Evolutionary conservation across 1,139 yeast species (phyloP).

Genomic region (Candida frijolesensis): DNA sequence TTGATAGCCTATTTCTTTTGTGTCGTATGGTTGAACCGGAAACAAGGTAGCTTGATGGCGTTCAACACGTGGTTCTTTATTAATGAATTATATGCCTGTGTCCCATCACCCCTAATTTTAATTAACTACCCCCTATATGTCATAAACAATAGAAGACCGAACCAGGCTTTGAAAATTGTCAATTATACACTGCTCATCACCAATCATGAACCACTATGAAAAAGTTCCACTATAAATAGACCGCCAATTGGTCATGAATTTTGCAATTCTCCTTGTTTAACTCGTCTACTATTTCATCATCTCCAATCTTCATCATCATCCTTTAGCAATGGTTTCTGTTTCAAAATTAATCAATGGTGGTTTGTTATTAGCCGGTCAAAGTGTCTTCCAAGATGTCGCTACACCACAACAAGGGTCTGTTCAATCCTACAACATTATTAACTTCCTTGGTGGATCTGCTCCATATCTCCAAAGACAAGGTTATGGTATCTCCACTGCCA

Average conservation of each 20-base stretch:
- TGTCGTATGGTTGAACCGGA: no score
- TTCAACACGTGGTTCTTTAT: background rate
- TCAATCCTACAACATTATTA: slow-evolving; percentile 43
- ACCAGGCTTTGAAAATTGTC: background rate
- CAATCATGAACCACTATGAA: background rate
- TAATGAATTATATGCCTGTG: no score
- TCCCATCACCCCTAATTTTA: background rate
- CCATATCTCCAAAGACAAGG: slow-evolving; percentile 51
- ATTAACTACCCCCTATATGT: background rate
- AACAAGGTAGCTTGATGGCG: no score
- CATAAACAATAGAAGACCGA: background rate
- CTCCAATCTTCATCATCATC: background rate
- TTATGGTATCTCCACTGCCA: slow-evolving; percentile 45
- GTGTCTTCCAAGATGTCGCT: slow-evolving; percentile 32
- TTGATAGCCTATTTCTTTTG: no score
- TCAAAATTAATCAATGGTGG: slow-evolving; percentile 35
- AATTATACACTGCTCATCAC: background rate
- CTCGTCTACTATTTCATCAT: background rate
- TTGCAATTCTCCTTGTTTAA: background rate
- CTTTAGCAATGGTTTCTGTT: slow-evolving; percentile 30
- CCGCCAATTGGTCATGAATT: background rate
- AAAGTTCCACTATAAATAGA: background rate
- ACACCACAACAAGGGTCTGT: slow-evolving; percentile 40
- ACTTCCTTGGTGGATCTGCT: slow-evolving; percentile 49
- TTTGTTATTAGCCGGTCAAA: slow-evolving; percentile 30